A percentile compares a stretch with the other conserved stretches of the same genome.
Conservation (phyloP, 225 moss, liverwort and hornwort species). For the Sphagnum tenellum region DNA sequence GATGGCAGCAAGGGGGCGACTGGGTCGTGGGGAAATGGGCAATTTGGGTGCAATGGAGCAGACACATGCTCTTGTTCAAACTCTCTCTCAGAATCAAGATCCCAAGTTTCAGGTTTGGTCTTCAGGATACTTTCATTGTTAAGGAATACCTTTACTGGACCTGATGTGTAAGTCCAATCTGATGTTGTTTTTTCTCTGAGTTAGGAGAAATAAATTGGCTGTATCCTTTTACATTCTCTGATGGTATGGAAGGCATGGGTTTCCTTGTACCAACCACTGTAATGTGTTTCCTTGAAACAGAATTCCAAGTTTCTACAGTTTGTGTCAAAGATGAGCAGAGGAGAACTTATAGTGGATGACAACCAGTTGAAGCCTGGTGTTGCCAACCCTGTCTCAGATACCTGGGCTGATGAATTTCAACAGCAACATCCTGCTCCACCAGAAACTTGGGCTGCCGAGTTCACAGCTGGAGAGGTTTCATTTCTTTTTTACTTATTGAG, state of each 20-base stretch:
- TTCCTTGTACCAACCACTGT: not conserved
- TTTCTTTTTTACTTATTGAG: no score
- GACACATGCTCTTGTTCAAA: conserved; percentile 68
- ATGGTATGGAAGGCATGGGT: no score
- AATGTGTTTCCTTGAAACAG: conserved; percentile 20
- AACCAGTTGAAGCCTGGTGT: conserved; percentile 64
- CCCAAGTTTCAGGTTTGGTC: conserved; percentile 85
- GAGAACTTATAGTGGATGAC: conserved; percentile 92
- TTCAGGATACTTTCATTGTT: no score
- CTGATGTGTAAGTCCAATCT: no score
- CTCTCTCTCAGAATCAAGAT: conserved; percentile 82
- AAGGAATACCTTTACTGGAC: no score
- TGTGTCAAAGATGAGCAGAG: conserved; percentile 98
- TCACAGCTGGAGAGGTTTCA: conserved; percentile 51
- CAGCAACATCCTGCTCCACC: conserved; percentile 39
- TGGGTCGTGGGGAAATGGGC: conserved; percentile 32
- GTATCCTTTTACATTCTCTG: no score
- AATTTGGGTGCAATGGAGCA: conserved; percentile 53
- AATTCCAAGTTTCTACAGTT: conserved; percentile 98
- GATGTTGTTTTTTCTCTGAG: no score
- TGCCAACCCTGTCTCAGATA: conserved; percentile 9
- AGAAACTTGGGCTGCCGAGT: conserved; percentile 62
- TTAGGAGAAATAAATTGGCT: no score
- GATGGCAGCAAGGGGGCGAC: conserved; percentile 31
- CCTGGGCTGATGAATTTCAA: conserved; percentile 82